Conservation (phyloP, 495 filamentous ascomycete genomes). For the Neurospora sp. region DNA sequence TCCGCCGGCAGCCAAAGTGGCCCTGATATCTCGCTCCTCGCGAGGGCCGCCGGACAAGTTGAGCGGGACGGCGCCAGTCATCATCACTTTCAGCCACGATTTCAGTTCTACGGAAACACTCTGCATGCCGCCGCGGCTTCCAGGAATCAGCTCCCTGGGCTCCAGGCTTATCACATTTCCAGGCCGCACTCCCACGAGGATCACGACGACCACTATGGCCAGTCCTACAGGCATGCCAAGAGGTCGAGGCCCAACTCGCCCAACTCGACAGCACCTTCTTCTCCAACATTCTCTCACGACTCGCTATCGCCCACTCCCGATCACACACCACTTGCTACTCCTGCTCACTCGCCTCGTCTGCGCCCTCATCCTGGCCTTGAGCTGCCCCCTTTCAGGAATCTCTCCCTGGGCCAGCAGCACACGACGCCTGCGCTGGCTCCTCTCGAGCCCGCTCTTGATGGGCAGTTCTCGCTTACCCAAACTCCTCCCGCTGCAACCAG, state of each 20-base stretch:
- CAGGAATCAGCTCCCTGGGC: constrained; percentile 57
- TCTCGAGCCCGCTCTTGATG: constrained; percentile 70
- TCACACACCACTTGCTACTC: constrained; percentile 91
- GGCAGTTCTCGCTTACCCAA: constrained; percentile 29
- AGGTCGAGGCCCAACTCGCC: constrained; percentile 87
- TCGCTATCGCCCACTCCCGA: constrained; percentile 93
- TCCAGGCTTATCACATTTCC: constrained; percentile 87
- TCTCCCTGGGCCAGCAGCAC: constrained; percentile 70
- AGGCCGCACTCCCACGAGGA: constrained; percentile 85
- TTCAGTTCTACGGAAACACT: constrained; percentile 50
- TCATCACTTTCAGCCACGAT: constrained; percentile 46
- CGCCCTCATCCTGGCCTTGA: constrained; percentile 61
- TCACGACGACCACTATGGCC: constrained; percentile 52
- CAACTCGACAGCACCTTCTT: constrained; percentile 89
- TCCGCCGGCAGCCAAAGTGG: constrained; percentile 36
- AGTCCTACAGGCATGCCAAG: constrained; percentile 59
- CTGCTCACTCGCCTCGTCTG: constrained; percentile 88
- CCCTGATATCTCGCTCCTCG: constrained; percentile 82
- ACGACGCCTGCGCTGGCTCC: constrained; percentile 77
- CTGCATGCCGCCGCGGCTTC: constrained; percentile 41
- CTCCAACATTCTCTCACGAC: constrained; percentile 96
- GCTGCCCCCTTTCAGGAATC: constrained; percentile 79
- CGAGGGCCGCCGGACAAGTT: constrained; percentile 76
- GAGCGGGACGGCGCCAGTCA: constrained; percentile 60
- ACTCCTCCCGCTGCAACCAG: constrained; percentile 27